These are phyloP conservation scores for Musa beccarii DNA, from an alignment of 176 grass and related monocot genomes.

Conservation along the genomic window DNA sequence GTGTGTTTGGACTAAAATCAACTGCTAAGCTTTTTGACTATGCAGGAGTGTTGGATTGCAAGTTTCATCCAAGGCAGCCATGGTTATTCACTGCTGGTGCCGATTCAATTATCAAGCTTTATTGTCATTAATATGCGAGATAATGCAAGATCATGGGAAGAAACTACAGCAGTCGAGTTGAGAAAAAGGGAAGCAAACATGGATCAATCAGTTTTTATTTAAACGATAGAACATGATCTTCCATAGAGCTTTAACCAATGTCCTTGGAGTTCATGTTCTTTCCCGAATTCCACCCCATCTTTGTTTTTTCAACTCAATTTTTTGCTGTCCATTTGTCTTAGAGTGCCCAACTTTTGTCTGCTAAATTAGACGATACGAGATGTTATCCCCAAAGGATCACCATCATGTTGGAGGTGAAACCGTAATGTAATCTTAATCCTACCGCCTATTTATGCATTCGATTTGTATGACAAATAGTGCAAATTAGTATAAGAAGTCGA, in stretches of 20 bases:
- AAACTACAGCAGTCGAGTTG: background rate
- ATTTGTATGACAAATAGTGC: too few relatives aligned
- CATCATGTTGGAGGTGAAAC: background rate
- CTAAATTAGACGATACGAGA: background rate
- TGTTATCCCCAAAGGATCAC: background rate
- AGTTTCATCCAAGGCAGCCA: constrained; percentile 84
- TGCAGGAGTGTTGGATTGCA: constrained; percentile 82
- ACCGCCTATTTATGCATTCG: too few relatives aligned
- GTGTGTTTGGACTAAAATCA: background rate
- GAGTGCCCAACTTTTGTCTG: background rate
- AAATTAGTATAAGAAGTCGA: too few relatives aligned
- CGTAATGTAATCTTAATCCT: too few relatives aligned
- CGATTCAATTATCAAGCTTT: constrained; percentile 67
- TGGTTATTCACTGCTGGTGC: constrained; percentile 92
- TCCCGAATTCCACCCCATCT: background rate
- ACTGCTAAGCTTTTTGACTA: background rate
- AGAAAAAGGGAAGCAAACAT: too few relatives aligned
- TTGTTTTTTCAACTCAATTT: background rate
- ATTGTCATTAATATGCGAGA: constrained; percentile 40
- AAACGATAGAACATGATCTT: too few relatives aligned
- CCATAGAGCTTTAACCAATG: too few relatives aligned
- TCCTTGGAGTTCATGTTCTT: background rate
- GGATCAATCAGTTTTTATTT: background rate
- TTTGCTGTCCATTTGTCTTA: background rate
- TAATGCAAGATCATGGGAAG: background rate